phyloP scores from a whole-genome alignment of 129 eudicot genomes.

The Arctium lappa region DNA sequence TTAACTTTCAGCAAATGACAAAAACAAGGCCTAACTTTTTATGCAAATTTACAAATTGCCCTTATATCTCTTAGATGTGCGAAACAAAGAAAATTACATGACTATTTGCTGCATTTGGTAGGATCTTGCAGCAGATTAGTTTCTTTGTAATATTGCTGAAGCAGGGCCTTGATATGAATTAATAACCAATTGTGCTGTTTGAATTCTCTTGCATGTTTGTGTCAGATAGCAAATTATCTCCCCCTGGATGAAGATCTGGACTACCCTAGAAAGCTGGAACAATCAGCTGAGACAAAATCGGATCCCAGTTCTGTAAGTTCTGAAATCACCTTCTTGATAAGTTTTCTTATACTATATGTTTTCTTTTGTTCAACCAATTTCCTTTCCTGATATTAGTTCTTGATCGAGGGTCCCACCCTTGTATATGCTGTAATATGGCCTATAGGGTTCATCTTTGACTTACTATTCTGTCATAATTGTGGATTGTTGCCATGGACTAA shows the following conservation, averaged over 20 bases:
- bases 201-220: slow-evolving; percentile 15
- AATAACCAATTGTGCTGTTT: slow-evolving; percentile 10
- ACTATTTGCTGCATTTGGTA: background rate
- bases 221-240: slow-evolving; percentile 90
- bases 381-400: slow-evolving; percentile 6
- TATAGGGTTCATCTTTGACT: background rate
- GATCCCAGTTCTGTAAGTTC: slow-evolving; percentile 65
- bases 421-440: slow-evolving; percentile 7
- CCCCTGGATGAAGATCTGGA: slow-evolving; percentile 83
- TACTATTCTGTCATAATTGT: slow-evolving; percentile 13
- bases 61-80: background rate
- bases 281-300: slow-evolving; percentile 47
- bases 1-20: background rate
- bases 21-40: background rate
- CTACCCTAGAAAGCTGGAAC: slow-evolving; percentile 92
- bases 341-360: background rate
- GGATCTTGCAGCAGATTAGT: background rate
- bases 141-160: background rate
- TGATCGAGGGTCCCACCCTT: background rate
- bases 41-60: background rate
- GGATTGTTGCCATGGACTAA: background rate
- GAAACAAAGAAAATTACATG: background rate
- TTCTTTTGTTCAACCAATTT: background rate
- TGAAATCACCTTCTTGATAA: background rate
- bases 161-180: background rate